Evolutionary conservation across 352 stramenopile species (phyloP).

Genomic region (Globisporangium alternatum): DNA sequence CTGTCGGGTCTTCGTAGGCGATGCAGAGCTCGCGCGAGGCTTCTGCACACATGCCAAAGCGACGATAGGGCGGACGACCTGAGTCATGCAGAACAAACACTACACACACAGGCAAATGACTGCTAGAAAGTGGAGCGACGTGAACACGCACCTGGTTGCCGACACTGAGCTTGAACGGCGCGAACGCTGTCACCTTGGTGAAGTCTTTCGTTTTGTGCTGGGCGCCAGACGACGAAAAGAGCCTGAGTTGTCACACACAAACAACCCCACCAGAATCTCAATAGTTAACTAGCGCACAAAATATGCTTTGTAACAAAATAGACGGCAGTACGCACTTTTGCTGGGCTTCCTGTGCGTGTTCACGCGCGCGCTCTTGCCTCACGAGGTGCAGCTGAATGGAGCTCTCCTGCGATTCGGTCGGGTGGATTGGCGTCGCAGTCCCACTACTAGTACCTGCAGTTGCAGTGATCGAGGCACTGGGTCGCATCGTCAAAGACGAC

Average conservation of each 20-base stretch:
- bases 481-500: background rate
- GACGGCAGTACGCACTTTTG: conserved; percentile 29
- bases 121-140: background rate
- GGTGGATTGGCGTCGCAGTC: conserved; percentile 25
- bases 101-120: background rate
- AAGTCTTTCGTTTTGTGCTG: conserved; percentile 49
- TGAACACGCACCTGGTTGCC: conserved; percentile 39
- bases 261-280: background rate
- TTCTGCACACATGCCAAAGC: background rate
- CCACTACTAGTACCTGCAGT: conserved; percentile 10
- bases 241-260: conserved; percentile 21
- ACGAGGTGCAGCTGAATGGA: conserved; percentile 60
- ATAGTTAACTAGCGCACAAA: background rate
- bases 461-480: background rate
- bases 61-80: background rate
- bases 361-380: conserved; percentile 48
- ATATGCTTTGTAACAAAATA: background rate
- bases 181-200: conserved; percentile 40
- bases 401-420: conserved; percentile 53
- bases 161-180: conserved; percentile 62
- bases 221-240: conserved; percentile 14
- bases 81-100: background rate
- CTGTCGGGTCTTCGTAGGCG: conserved; percentile 8
- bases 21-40: conserved; percentile 9
- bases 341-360: conserved; percentile 32